A percentile compares a stretch with the other conserved stretches of the same genome.
phyloP scores from a whole-genome alignment of 306 rosid genomes.

The Pyrus communis region DNA sequence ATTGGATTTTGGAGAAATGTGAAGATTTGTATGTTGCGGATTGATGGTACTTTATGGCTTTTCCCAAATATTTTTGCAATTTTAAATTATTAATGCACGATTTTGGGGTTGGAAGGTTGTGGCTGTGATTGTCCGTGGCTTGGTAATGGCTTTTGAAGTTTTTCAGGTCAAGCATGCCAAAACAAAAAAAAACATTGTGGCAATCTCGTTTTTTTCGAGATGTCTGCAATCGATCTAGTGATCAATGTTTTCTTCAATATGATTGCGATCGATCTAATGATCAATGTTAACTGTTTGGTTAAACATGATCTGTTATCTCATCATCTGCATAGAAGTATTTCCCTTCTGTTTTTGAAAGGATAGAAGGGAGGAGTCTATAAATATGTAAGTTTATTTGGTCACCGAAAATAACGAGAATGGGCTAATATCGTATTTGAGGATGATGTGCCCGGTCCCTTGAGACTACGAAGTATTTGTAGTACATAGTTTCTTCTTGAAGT shows the following conservation, averaged over 20 bases:
- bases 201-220: not conserved
- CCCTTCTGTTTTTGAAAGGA: not conserved
- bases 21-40: slow-evolving; percentile 9
- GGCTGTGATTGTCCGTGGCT: not conserved
- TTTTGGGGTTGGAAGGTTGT: not conserved
- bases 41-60: slow-evolving; percentile 13
- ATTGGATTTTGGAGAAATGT: slow-evolving; percentile 4
- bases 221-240: not conserved
- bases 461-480: not conserved
- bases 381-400: not conserved
- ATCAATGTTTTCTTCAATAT: not conserved
- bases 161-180: not conserved
- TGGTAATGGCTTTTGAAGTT: not conserved
- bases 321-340: not conserved
- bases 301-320: not conserved
- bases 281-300: not conserved
- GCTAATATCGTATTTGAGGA: not conserved
- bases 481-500: not conserved
- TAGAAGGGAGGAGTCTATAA: not conserved
- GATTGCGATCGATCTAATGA: not conserved
- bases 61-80: not conserved
- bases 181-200: not conserved
- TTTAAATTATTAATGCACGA: not conserved
- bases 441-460: not conserved
- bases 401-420: not conserved